phyloP scores from a whole-genome alignment of 495 filamentous ascomycete genomes.

The Melanomma pulvis-pyrius region DNA sequence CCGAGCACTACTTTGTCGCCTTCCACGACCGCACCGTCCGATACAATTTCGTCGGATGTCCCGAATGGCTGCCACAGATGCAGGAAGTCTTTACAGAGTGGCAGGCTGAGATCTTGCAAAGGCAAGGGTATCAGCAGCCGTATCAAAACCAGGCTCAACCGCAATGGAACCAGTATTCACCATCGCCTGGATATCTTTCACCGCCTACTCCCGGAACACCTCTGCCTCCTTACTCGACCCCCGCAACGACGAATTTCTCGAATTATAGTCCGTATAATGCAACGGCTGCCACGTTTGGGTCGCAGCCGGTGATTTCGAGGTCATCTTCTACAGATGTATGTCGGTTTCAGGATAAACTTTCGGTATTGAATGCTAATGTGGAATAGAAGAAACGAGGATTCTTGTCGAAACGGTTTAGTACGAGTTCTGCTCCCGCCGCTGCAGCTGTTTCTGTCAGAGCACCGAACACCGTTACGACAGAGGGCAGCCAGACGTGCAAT shows the following conservation, averaged over 20 bases:
- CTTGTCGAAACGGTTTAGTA: conserved; percentile 10
- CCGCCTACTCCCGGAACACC: conserved; percentile 2
- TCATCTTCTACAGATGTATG: conserved; percentile 16
- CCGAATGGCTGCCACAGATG: conserved; percentile 38
- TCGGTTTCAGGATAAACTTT: not conserved
- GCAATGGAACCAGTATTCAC: conserved; percentile 13
- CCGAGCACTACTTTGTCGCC: conserved; percentile 35
- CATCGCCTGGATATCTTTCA: not conserved
- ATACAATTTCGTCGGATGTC: conserved; percentile 27
- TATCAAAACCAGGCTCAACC: not conserved
- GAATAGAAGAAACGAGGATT: conserved; percentile 16
- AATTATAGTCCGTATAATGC: conserved; percentile 9
- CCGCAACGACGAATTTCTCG: not conserved
- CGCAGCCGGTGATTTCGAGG: not conserved
- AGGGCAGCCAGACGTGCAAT: conserved; percentile 19
- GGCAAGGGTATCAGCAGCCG: conserved; percentile 4
- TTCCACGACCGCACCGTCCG: conserved; percentile 34
- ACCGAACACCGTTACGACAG: not conserved
- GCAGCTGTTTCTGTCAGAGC: not conserved
- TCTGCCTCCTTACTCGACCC: not conserved
- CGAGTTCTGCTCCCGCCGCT: not conserved
- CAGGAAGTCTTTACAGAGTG: conserved; percentile 34
- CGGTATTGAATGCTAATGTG: not conserved
- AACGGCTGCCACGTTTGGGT: not conserved
- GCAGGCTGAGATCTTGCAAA: conserved; percentile 29